These are phyloP conservation scores for Fusarium anthophilum DNA, from an alignment of 2,329 filamentous ascomycete species.

Conservation along the genomic window DNA sequence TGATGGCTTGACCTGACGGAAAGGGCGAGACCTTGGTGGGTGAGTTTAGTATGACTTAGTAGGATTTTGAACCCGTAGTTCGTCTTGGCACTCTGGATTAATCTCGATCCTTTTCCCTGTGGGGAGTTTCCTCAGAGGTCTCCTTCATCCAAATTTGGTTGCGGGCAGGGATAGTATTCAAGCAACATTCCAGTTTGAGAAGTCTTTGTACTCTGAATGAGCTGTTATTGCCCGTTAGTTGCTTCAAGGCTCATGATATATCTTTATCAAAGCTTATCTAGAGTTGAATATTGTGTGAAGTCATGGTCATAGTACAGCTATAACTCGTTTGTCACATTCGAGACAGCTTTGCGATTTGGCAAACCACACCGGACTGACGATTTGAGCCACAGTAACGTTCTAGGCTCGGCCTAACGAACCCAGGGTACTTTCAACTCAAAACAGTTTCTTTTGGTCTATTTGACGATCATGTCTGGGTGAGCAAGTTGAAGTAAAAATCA, in stretches of 20 bases:
- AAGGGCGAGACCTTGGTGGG: neutral
- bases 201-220: neutral
- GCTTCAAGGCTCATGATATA: no score
- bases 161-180: neutral
- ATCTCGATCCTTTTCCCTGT: neutral
- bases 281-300: neutral
- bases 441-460: neutral
- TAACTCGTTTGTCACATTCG: neutral
- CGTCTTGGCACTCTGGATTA: neutral
- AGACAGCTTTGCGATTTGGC: neutral
- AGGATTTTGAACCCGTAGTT: neutral
- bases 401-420: neutral
- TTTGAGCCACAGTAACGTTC: neutral
- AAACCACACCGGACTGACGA: neutral
- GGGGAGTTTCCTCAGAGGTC: neutral
- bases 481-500: neutral
- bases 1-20: neutral
- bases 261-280: neutral
- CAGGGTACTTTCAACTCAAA: neutral
- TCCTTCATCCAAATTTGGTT: neutral
- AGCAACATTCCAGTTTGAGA: neutral
- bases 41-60: neutral
- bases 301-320: neutral
- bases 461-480: neutral
- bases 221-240: neutral